These are phyloP conservation scores for Plantago ovata DNA, from an alignment of 257 asterid species.

Conservation along the genomic window DNA sequence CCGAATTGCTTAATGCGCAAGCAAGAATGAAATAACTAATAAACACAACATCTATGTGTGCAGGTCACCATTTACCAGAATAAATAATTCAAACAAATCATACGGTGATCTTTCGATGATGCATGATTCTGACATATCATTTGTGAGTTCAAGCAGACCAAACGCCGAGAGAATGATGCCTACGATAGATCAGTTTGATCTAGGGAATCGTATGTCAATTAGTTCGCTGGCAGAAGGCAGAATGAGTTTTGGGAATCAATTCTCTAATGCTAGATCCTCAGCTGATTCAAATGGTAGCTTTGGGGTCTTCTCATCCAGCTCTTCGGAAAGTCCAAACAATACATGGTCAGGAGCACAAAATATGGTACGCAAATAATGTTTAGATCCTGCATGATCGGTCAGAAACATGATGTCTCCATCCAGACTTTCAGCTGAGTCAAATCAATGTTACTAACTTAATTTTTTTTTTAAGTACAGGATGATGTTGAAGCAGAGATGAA, in stretches of 20 bases:
- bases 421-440: too few species aligned
- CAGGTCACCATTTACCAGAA: constrained; percentile 85
- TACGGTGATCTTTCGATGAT: constrained; percentile 49
- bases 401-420: too few species aligned
- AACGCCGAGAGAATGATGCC: constrained; percentile 39
- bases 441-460: too few species aligned
- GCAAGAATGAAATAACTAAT: constrained; percentile 13
- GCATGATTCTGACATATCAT: constrained; percentile 72
- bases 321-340: constrained; percentile 51
- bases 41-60: neutral
- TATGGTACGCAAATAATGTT: constrained; percentile 40
- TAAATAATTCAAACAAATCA: constrained; percentile 38
- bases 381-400: too few species aligned
- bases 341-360: constrained; percentile 71
- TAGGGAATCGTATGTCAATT: constrained; percentile 48
- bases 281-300: constrained; percentile 42
- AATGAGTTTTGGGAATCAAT: constrained; percentile 63
- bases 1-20: too few species aligned
- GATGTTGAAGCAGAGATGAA: constrained; percentile 59
- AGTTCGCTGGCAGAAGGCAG: constrained; percentile 56
- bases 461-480: constrained; percentile 26
- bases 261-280: constrained; percentile 45
- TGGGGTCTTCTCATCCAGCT: constrained; percentile 53
- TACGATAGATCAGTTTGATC: constrained; percentile 39
- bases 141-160: constrained; percentile 60